Base-by-base conservation (phyloP, 2,329 filamentous ascomycete species). In the Diaporthe citrichinensis region DNA sequence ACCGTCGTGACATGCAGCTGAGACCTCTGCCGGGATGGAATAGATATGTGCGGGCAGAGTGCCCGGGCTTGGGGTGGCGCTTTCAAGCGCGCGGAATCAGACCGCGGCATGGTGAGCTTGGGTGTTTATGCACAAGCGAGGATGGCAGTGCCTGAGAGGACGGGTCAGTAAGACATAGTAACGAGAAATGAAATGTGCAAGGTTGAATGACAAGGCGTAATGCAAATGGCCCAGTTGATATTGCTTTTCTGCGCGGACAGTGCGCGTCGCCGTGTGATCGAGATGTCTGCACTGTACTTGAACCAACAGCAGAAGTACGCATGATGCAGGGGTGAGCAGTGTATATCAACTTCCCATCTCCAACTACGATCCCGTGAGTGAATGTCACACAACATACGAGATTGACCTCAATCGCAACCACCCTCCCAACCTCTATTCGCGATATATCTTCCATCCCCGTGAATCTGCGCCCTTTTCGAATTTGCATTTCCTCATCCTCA, bases 1-100 rank as follows among this genome's bases (percentile, higher is more conserved):
- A 69, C 65, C 23, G 49, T 69, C 15, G 65, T 69, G 31, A 69
- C 46, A 2, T 69, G 65, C 34, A 69, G 25, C 65, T 69, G n/a
- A 69, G 49, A 23, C 15, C 23, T 25, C 28, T 44, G 23, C 7
- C 7, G 12, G 17, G 25, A 17, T 41, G 25, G 3, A 12, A 39
- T 28, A 44, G 25, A n/a, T 8, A 36, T 25, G 23, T 39, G 46
- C 3, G n/a, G 23, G 62, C 31, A 20, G 12, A 46, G 23, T 3
- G 46, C 39, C 25, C 8, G 6, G 46, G 36, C 36, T 39, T 3
- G 31, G 20, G 41, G 41, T 17, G 41, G 41, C 28, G 61, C 41
- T 12, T 5, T 31, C 17, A 14, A 49, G 41, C 28, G 31, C 3
- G 31, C 31, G 46, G 46, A 34, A 15, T 7, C 15, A n/a, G 8